These are phyloP conservation scores for Thalassiosira allenii DNA, from an alignment of 352 stramenopile species.

Conservation along the genomic window DNA sequence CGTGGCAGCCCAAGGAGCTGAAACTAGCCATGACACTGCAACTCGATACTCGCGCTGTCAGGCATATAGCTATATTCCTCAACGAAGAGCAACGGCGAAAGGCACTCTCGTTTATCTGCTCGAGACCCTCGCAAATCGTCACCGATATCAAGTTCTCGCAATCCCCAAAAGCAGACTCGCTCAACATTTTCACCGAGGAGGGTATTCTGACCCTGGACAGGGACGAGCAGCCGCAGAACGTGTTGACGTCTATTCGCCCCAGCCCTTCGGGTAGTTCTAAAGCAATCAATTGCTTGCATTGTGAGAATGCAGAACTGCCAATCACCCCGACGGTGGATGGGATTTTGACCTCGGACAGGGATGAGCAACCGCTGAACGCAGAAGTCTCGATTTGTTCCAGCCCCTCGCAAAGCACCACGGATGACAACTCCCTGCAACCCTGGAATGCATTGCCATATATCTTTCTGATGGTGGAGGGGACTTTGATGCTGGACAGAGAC, in stretches of 20 bases:
- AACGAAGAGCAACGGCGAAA: not conserved
- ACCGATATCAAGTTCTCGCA: not conserved
- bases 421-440: no score
- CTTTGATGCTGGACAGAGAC: slow-evolving; percentile 13
- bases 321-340: slow-evolving; percentile 10
- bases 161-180: not conserved
- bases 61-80: slow-evolving; percentile 2
- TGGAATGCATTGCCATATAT: slow-evolving; percentile 9
- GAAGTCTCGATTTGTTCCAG: no score
- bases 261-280: not conserved
- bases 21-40: not conserved
- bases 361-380: no score
- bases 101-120: not conserved
- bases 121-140: not conserved
- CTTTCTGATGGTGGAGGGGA: not conserved
- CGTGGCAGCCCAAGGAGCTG: not conserved
- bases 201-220: not conserved
- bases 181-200: not conserved
- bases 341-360: not conserved
- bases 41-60: no score
- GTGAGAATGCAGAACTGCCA: not conserved
- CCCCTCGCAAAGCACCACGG: no score
- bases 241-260: slow-evolving; percentile 5
- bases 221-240: not conserved
- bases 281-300: not conserved